Evolutionary conservation across 108 stramenopile species (phyloP).

Genomic region (Cylindrotheca fusiformis): DNA sequence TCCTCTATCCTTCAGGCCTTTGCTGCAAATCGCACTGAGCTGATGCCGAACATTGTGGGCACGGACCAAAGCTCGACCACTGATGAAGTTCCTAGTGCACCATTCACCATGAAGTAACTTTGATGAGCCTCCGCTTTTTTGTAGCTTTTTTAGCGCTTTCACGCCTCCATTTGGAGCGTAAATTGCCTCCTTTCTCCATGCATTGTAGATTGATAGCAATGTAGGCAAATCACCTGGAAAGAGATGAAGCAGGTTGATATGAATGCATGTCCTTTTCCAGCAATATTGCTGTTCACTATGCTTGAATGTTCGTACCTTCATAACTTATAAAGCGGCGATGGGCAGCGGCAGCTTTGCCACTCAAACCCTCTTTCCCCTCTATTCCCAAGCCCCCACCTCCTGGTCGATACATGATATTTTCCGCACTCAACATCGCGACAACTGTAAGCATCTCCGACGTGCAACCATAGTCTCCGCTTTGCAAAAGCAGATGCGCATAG

Average conservation of each 20-base stretch:
- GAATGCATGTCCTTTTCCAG: too few relatives aligned
- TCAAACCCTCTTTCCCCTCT: slow-evolving; percentile 56
- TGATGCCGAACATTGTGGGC: slow-evolving; percentile 74
- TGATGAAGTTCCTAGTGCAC: slow-evolving; percentile 80
- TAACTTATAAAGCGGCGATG: slow-evolving; percentile 74
- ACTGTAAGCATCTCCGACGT: slow-evolving; percentile 89
- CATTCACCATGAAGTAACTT: slow-evolving; percentile 73
- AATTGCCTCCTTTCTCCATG: slow-evolving; percentile 82
- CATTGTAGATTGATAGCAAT: slow-evolving; percentile 87
- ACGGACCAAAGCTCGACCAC: slow-evolving; percentile 62
- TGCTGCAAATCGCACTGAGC: slow-evolving; percentile 51
- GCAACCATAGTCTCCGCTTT: slow-evolving; percentile 77
- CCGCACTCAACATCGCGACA: slow-evolving; percentile 93
- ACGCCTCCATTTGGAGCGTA: slow-evolving; percentile 32
- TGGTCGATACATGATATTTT: slow-evolving; percentile 94
- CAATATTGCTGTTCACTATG: too few relatives aligned
- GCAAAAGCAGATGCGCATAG: slow-evolving; percentile 67
- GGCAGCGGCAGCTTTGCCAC: slow-evolving; percentile 65
- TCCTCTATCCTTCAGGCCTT: slow-evolving; percentile 48
- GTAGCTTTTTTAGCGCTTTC: slow-evolving; percentile 32
- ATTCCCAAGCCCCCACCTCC: slow-evolving; percentile 62
- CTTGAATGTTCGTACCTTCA: slow-evolving; percentile 59
- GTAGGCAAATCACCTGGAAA: slow-evolving; percentile 89
- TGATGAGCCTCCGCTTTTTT: slow-evolving; percentile 17
- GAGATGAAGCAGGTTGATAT: background rate